Conservation (phyloP, 2,329 filamentous ascomycete species). For the Cordyceps militaris region DNA sequence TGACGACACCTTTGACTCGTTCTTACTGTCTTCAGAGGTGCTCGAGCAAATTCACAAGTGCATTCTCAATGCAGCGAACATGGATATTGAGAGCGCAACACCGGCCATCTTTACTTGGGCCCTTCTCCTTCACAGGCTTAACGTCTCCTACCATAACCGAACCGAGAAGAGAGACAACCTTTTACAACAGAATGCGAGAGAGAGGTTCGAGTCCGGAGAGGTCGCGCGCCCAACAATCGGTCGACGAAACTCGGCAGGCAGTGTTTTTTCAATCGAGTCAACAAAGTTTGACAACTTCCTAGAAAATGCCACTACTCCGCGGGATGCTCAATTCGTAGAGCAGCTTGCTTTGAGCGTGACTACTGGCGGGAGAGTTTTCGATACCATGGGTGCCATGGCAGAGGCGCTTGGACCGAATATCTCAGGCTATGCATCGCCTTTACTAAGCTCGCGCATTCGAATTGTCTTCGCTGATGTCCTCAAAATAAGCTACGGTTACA, state of each 20-base stretch:
- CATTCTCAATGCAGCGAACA: constrained; percentile 53
- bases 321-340: constrained; percentile 45
- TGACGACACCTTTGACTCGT: constrained; percentile 42
- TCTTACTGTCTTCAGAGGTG: constrained; percentile 61
- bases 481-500: constrained; percentile 55
- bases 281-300: constrained; percentile 53
- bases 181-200: constrained; percentile 51
- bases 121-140: constrained; percentile 64
- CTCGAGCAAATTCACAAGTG: constrained; percentile 67
- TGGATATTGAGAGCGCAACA: constrained; percentile 54
- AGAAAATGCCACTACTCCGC: constrained; percentile 40
- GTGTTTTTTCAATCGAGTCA: constrained; percentile 55
- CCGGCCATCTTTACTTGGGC: constrained; percentile 79
- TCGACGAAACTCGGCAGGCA: constrained; percentile 53
- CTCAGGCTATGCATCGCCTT: constrained; percentile 41
- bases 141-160: constrained; percentile 53
- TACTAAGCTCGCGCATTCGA: constrained; percentile 57
- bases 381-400: constrained; percentile 46
- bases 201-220: constrained; percentile 46
- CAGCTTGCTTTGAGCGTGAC: constrained; percentile 43
- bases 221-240: constrained; percentile 32
- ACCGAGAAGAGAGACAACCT: constrained; percentile 53
- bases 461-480: constrained; percentile 62
- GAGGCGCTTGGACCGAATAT: constrained; percentile 37
- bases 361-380: constrained; percentile 44